Evolutionary conservation across 2,329 filamentous ascomycete genomes (phyloP).

Genomic region (Ophiocordyceps camponoti-rufipedis): DNA sequence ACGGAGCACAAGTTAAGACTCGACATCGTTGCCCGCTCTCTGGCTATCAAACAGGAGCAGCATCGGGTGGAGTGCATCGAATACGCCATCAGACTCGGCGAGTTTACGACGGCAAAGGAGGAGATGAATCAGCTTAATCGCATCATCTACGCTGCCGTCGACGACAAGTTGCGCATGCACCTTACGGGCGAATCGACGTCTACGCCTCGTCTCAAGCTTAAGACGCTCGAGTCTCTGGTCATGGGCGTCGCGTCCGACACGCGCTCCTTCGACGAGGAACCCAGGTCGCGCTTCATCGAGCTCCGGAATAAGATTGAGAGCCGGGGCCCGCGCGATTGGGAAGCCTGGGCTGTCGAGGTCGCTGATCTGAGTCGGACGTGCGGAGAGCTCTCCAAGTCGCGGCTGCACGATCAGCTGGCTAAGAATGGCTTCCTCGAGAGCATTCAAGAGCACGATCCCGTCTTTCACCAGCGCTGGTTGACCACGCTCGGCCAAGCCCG

Average conservation of each 20-base stretch:
- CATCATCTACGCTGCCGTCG: slow-evolving; percentile 2
- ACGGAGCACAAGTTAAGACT: slow-evolving; percentile 1
- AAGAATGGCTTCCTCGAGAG: not conserved
- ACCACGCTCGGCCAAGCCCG: not conserved
- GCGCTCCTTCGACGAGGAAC: not conserved
- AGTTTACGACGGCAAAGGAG: slow-evolving; percentile 1
- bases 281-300: not conserved
- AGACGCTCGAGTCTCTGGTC: slow-evolving; percentile 1
- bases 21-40: slow-evolving; percentile 1
- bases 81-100: slow-evolving; percentile 1
- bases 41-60: slow-evolving; percentile 2
- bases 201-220: slow-evolving; percentile 3
- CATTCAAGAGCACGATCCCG: not conserved
- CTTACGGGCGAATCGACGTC: slow-evolving; percentile 2
- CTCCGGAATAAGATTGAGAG: not conserved
- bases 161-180: slow-evolving; percentile 2
- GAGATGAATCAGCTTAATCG: slow-evolving; percentile 2
- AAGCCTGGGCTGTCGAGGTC: not conserved
- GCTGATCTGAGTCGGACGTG: not conserved
- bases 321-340: not conserved
- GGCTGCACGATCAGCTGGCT: not conserved
- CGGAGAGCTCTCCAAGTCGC: not conserved
- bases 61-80: slow-evolving; percentile 2
- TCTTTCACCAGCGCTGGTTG: not conserved
- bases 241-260: not conserved